Percentiles rank a stretch among this genome's conserved stretches.
Conservation (phyloP, 1,284 basidiomycete genomes). For the Tilletia setariae region DNA sequence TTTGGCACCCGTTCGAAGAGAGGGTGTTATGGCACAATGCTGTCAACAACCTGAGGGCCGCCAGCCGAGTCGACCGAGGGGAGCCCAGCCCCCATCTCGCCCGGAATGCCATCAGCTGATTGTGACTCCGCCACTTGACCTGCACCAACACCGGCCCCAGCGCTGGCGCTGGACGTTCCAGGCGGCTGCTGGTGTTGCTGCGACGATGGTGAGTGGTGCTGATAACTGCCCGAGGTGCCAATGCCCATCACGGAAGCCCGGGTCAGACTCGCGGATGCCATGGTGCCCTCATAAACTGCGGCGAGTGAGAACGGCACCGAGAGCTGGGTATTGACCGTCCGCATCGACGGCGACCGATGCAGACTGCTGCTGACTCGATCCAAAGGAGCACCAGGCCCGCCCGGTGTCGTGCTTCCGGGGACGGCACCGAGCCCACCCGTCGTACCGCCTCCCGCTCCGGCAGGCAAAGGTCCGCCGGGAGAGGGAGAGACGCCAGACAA, state of each 20-base stretch:
- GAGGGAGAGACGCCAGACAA: constrained; percentile 24
- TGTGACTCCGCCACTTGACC: too few relatives aligned
- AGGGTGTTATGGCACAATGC: too few relatives aligned
- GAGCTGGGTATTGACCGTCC: constrained; percentile 44
- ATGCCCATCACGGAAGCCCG: constrained; percentile 8
- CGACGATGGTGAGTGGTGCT: too few relatives aligned
- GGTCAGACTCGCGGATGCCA: constrained; percentile 10
- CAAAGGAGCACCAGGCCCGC: constrained; percentile 20
- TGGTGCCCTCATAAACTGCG: constrained; percentile 5
- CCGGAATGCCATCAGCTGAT: too few relatives aligned
- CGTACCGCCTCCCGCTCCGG: neutral
- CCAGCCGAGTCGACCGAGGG: too few relatives aligned
- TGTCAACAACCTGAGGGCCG: too few relatives aligned
- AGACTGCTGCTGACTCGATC: constrained; percentile 31
- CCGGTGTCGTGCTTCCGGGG: neutral
- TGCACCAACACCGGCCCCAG: too few relatives aligned
- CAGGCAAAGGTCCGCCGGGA: neutral
- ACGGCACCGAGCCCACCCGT: neutral
- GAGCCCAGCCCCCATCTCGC: too few relatives aligned
- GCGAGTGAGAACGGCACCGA: constrained; percentile 37
- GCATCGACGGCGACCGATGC: constrained; percentile 43
- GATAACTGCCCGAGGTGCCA: too few relatives aligned
- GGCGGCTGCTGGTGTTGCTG: too few relatives aligned
- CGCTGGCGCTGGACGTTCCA: too few relatives aligned
- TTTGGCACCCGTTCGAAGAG: too few relatives aligned